Evolutionary conservation across 345 rosid species (phyloP).

Genomic region (Eucalyptus tenuipes): DNA sequence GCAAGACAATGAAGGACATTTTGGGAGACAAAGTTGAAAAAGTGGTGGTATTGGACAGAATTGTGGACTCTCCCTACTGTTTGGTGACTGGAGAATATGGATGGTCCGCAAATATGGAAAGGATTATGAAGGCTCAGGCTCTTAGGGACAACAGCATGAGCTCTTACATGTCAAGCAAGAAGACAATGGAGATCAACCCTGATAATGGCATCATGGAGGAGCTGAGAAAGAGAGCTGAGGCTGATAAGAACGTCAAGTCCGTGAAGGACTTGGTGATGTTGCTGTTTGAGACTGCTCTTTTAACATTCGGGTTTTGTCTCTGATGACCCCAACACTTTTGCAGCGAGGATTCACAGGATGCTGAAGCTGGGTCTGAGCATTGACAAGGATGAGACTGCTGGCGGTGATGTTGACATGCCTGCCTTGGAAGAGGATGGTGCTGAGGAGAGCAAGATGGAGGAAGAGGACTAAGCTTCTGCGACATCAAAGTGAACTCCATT

Average conservation of each 20-base stretch:
- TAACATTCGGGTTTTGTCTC: conserved; percentile 30
- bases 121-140: too few species aligned
- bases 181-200: too few species aligned
- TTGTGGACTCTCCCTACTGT: conserved; percentile 37
- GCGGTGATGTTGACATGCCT: conserved; percentile 25
- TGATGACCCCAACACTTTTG: conserved; percentile 36
- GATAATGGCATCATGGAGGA: too few species aligned
- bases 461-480: neutral
- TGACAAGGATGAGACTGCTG: conserved; percentile 20
- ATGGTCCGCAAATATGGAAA: conserved; percentile 33
- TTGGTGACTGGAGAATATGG: conserved; percentile 38
- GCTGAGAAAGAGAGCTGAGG: too few species aligned
- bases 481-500: too few species aligned
- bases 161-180: too few species aligned
- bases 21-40: conserved; percentile 33
- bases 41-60: conserved; percentile 27
- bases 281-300: conserved; percentile 28
- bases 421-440: conserved; percentile 30
- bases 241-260: too few species aligned
- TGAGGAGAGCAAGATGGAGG: conserved; percentile 46
- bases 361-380: conserved; percentile 36
- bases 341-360: conserved; percentile 35
- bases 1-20: conserved; percentile 30
- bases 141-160: too few species aligned
- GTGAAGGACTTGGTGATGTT: too few species aligned